Evolutionary conservation across 768 basidiomycete genomes (phyloP), one percentile per base, ranked within the genome.

Genomic region (Leccinum variicolor): DNA sequence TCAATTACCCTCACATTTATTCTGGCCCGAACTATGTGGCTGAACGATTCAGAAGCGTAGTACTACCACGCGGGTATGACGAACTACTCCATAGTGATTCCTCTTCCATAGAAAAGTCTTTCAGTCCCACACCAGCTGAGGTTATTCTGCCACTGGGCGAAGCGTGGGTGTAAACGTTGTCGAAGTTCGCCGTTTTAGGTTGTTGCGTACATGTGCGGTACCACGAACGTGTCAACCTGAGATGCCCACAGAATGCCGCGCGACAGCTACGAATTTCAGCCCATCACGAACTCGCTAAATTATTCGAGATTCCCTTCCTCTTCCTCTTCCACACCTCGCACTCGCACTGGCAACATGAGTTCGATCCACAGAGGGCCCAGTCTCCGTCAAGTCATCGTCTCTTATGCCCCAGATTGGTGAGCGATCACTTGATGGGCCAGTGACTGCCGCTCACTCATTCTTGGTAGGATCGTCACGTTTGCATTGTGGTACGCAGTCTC

Each of bases 321-420:
- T 48, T 33, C 52, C 53, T 51, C 39, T 53, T 21, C 26, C 21
- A 45, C n/a, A 28, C 53, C 50, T 21, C 13, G 4, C 43, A 45
- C 43, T 45, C 10, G n/a, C 43, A 21, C 10, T 14, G 45, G 11
- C 43, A 41, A 45, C 2, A 67, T 66, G 65, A 49, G 47, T 10
- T 23, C 14, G 2, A 60, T 56, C n/a, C 56, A 50, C 50, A 65
- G 41, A 52, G 53, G 47, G 0, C 69, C 62, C 10, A 54, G 57
- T 28, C 57, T 73, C 23, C 58, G 62, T 19, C 63, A 58, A 29
- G 53, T 61, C 50, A 2, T 65, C 31, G 23, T 78, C 8, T 87
- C 87, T 0, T 91, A 92, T 73, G 79, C 82, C 13, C 85, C 86
- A 0, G 90, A 92, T 67, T 92, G 90, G 90, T 90, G 66, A 64